These are phyloP conservation scores for Naegleria gruberi DNA, from an alignment of 208 protist species.

Conservation along the genomic window DNA sequence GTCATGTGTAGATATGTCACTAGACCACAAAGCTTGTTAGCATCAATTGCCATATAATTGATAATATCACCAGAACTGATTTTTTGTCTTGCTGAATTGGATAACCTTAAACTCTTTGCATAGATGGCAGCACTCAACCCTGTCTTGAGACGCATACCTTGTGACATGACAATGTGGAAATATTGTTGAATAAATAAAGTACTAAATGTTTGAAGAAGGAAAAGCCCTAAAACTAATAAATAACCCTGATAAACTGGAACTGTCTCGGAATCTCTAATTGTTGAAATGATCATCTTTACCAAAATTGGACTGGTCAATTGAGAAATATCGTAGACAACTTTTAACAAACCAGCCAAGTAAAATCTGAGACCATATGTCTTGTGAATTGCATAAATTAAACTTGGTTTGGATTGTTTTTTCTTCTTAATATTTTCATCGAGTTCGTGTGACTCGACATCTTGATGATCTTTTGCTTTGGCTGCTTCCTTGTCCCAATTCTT, in stretches of 20 bases:
- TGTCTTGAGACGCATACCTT: conserved; percentile 28
- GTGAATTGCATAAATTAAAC: neutral
- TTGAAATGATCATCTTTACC: conserved; percentile 45
- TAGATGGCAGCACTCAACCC: conserved; percentile 3
- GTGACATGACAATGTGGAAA: conserved; percentile 47
- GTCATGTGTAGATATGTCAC: conserved; percentile 45
- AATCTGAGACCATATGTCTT: conserved; percentile 38
- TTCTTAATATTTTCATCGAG: neutral
- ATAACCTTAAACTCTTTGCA: neutral
- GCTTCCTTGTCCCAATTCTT: neutral
- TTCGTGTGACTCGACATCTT: neutral
- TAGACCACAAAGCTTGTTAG: neutral
- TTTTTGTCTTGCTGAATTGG: neutral
- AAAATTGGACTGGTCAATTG: conserved; percentile 50
- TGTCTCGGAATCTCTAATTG: conserved; percentile 20
- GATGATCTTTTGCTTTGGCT: neutral
- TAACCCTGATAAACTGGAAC: conserved; percentile 42
- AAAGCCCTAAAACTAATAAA: conserved; percentile 43
- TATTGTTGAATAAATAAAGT: conserved; percentile 47
- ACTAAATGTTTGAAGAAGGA: conserved; percentile 45
- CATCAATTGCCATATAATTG: conserved; percentile 9
- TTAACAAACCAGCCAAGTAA: conserved; percentile 44
- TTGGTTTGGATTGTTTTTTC: neutral
- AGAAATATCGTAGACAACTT: conserved; percentile 46
- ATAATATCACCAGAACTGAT: conserved; percentile 1